Evolutionary conservation across 1,284 basidiomycete genomes (phyloP).

Genomic region (Rhodotorula sp.): DNA sequence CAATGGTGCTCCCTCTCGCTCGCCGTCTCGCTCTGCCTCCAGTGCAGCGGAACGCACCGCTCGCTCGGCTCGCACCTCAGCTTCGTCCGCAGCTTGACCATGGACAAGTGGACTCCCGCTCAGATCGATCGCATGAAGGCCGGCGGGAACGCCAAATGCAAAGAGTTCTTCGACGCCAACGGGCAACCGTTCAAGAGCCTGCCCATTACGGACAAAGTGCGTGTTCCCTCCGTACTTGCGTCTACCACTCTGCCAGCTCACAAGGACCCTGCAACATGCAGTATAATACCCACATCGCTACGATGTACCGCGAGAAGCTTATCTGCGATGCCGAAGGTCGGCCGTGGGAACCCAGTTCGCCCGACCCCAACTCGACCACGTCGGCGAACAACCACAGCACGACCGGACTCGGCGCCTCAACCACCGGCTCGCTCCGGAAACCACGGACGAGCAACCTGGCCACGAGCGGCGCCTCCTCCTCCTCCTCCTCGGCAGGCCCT

Average conservation of each 20-base stretch:
- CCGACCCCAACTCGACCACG: conserved; percentile 55
- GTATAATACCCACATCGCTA: conserved; percentile 86
- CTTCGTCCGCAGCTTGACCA: conserved; percentile 56
- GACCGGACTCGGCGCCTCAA: not conserved
- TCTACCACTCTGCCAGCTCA: not conserved
- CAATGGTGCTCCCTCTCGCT: conserved; percentile 20
- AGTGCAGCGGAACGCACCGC: conserved; percentile 86
- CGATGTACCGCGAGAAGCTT: conserved; percentile 55
- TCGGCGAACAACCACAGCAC: conserved; percentile 44
- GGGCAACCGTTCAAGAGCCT: conserved; percentile 69
- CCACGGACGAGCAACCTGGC: conserved; percentile 4
- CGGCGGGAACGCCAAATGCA: conserved; percentile 64
- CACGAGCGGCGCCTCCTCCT: not conserved
- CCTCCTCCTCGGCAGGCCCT: conserved; percentile 1
- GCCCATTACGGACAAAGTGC: conserved; percentile 65
- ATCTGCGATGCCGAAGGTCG: conserved; percentile 67
- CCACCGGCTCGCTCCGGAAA: conserved; percentile 9
- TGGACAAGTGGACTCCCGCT: conserved; percentile 78
- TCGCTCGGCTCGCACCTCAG: conserved; percentile 83
- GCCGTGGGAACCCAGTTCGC: conserved; percentile 66
- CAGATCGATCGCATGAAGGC: conserved; percentile 87
- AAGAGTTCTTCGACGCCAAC: conserved; percentile 41
- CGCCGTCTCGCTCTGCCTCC: conserved; percentile 81
- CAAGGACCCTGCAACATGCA: not conserved
- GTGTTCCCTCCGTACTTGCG: not conserved